Base-by-base conservation (phyloP, 2,329 filamentous ascomycete genomes). In the Cercospora sesami region DNA sequence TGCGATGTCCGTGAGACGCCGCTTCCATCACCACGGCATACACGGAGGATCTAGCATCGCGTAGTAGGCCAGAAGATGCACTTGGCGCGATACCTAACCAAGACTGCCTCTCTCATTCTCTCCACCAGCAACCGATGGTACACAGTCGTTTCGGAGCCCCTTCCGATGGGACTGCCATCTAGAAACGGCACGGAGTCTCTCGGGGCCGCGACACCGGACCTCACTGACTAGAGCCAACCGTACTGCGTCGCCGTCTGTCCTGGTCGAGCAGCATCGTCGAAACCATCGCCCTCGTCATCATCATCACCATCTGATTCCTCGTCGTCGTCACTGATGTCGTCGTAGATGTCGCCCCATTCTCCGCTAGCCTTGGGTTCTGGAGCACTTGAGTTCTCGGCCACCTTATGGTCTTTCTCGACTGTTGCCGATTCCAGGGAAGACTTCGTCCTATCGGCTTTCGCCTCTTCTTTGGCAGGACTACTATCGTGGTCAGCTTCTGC, bases 191-290 rank as follows among this genome's bases (percentile, higher is more conserved):
- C 26, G 18, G 16, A 14, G 14, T 10, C 18, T 28, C 26, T 10
- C 16, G 5, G 26, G 12, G 5, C 26, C 26, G 26, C 26, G 26
- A 26, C 26, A 10, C 45, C 45, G 3, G 10, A 21, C 4, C 33
- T 21, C 16, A n/a, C 14, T 2, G 31, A 14, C 12, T 14, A 58
- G 6, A 31, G 28, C 55, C 55, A 58, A 14, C 55, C 55, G 18
- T 58, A 58, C 55, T 18, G 31, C 55, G 55, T 58, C 55, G 55
- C 55, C 28, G 55, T 58, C 55, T 58, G 30, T 31, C 55, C 55
- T 33, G 55, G 26, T 23, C 28, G 55, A 33, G 31, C 31, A 28
- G 55, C 55, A 58, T 58, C 28, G 31, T 58, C 55, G 28, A 58
- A 58, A 21, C 28, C 55, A 18, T 58, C 55, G 4, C 5, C 28